A percentile compares a stretch with the other conserved stretches of the same genome.
These are phyloP conservation scores for Volvariella surrecta DNA, from an alignment of 1,284 basidiomycete genomes.

Conservation along the genomic window DNA sequence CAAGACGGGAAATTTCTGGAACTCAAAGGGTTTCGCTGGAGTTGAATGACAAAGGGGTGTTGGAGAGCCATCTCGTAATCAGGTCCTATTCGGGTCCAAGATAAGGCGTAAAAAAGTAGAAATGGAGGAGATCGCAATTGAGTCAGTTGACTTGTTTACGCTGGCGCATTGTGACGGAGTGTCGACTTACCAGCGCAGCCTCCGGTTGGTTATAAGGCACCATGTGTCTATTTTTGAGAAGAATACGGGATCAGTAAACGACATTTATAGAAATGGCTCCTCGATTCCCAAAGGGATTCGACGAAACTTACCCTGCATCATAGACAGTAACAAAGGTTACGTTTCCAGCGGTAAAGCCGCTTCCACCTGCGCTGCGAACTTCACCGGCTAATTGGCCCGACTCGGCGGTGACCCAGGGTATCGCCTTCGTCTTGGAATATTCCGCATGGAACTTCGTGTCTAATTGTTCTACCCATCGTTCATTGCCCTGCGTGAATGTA, in stretches of 20 bases:
- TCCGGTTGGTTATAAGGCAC: conserved; percentile 80
- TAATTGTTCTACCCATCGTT: conserved; percentile 58
- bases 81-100: conserved; percentile 24
- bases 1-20: too few species aligned
- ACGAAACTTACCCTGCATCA: conserved; percentile 66
- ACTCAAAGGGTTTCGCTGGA: too few species aligned
- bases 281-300: too few species aligned
- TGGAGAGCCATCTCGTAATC: conserved; percentile 20
- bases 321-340: conserved; percentile 67
- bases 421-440: conserved; percentile 42
- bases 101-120: conserved; percentile 5
- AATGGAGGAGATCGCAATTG: not conserved
- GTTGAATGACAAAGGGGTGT: not conserved
- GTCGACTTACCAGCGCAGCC: conserved; percentile 51
- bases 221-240: conserved; percentile 54
- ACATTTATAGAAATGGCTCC: too few species aligned
- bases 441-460: conserved; percentile 56
- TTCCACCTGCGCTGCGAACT: conserved; percentile 55
- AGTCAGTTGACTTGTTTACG: too few species aligned
- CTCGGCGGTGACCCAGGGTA: conserved; percentile 46
- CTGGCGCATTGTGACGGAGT: too few species aligned
- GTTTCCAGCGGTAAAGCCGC: conserved; percentile 57
- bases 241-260: too few species aligned
- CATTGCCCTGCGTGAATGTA: conserved; percentile 45
- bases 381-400: conserved; percentile 42